Base-by-base conservation (phyloP, 176 grass and related monocot species). In the Musa itinerans region DNA sequence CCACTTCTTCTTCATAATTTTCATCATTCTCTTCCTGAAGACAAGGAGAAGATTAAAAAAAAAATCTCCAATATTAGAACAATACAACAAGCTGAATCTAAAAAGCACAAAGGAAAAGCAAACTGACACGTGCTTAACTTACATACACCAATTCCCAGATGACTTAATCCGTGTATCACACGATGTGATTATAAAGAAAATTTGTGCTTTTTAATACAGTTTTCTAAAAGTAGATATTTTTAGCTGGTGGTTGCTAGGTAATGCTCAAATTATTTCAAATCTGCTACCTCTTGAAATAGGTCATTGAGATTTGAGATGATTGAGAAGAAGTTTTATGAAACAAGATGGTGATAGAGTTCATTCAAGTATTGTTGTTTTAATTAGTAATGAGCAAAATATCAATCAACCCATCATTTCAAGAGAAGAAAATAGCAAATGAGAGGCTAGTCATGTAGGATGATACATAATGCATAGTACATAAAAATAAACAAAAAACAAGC, bases 11-110 rank as follows among this genome's bases (percentile, higher is more conserved):
- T 87, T 89, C 80, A 29, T 94, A 98, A 75, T 84, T 93, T 63
- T 81, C 86, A 77, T 98, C 95, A 24, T 87, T 19, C 2, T 89
- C 90, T 11, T 98, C 95, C 95, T 98, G 86, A 9, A 14, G 76
- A 80, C 23, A 68, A 76, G 73, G 22, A 61, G 17, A 26, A 34
- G 8, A 74, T 19, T 50, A 61, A 19, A 72, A 23, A 50, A 66
- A 11, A 2, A 73, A 23, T 1, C 20, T 73, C 23, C 34, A 68
- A 77, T 54, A 73, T 56, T 22, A 14, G 49, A 16, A 71, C 10
- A 48, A 65, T 25, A 76, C 48, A 62, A 53, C 24, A 64, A 48
- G 52, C 24, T 23, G 16, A 22, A 14, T 65, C 15, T 55, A 17
- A 53, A 25, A 70, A n/a, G 71, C n/a, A 71, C 13, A 78, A n/a